Base-by-base conservation (phyloP, 164 flowering plant genomes). In the Annona cherimola region DNA sequence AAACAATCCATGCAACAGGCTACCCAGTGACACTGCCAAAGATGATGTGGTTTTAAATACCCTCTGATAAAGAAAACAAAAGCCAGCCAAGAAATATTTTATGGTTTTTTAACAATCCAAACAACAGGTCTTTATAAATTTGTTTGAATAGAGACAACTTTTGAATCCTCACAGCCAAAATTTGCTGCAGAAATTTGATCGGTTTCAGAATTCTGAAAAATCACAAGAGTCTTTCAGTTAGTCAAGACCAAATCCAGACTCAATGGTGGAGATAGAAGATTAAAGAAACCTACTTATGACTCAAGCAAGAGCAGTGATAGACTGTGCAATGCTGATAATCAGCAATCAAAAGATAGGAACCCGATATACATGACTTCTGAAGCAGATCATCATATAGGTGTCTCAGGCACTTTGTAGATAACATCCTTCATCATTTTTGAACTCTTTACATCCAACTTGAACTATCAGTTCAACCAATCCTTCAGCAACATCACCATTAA, bases 331-430 rank as follows among this genome's bases (percentile, higher is more conserved):
- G 6, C 20, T 61, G 63, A 61, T n/a, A 61, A 61, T 61, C 35
- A 64, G 44, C 44, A 40, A 64, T 64, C n/a, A 64, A 64, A 35
- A 26, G 40, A 64, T 40, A 41, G 67, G 6, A 64, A 64, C 44
- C 12, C 45, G 18, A 20, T 5, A 64, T 16, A 5, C 19, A 64
- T 40, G 45, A 64, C 11, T 11, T 40, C 67, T 64, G 67, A 64
- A 64, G 18, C 42, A 16, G 57, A 64, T 64, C 67, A 35, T 41
- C 42, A 39, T 43, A 16, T 2, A 40, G 8, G n/a, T 39, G 14
- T 9, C 14, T 50, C 57, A 12, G 57, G 67, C 67, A 64, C 8
- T 44, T 19, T 40, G 12, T 11, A 11, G 44, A 8, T 5, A 64
- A 9, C 42, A 64, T 9, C 40, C 45, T 35, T 42, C 67, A 64